These are phyloP conservation scores for Calophaca sinica DNA, from an alignment of 306 rosid genomes.

Conservation along the genomic window DNA sequence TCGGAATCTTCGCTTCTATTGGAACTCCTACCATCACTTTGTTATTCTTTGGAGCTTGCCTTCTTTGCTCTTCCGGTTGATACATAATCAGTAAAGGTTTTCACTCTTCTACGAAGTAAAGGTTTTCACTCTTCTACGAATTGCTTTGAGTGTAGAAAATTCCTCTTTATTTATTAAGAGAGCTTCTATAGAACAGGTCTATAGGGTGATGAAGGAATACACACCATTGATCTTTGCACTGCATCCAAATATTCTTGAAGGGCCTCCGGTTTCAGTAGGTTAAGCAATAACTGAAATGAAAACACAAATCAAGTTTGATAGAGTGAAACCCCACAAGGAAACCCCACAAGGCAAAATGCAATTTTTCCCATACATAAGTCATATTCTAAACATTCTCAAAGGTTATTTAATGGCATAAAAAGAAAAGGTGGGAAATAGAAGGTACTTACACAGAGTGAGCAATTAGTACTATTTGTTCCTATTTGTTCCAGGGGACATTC, in stretches of 20 bases:
- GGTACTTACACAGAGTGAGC: slow-evolving; percentile 63
- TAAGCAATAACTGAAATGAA: slow-evolving; percentile 60
- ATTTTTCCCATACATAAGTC: neutral
- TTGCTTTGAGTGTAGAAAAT: slow-evolving; percentile 71
- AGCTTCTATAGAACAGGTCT: slow-evolving; percentile 52
- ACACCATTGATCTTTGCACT: slow-evolving; percentile 59
- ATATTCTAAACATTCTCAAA: slow-evolving; percentile 1
- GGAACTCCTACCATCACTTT: slow-evolving; percentile 75
- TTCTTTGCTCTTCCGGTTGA: slow-evolving; percentile 69
- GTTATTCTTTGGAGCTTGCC: slow-evolving; percentile 66
- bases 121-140: too few species aligned
- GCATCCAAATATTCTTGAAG: slow-evolving; percentile 62
- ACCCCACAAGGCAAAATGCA: slow-evolving; percentile 12
- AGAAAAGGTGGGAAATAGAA: neutral
- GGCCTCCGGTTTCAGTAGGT: slow-evolving; percentile 64
- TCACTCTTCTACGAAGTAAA: too few species aligned
- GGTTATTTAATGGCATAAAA: neutral
- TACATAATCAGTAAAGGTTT: slow-evolving; percentile 63
- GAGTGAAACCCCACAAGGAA: neutral
- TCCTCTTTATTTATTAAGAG: too few species aligned
- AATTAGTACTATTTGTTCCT: too few species aligned
- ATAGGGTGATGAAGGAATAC: slow-evolving; percentile 57
- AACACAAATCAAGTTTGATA: slow-evolving; percentile 6
- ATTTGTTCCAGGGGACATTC: too few species aligned
- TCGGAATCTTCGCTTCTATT: slow-evolving; percentile 76